A percentile compares a stretch with the other conserved stretches of the same genome.
These are phyloP conservation scores for Terana coerulea DNA, from an alignment of 768 basidiomycete genomes.

Conservation along the genomic window DNA sequence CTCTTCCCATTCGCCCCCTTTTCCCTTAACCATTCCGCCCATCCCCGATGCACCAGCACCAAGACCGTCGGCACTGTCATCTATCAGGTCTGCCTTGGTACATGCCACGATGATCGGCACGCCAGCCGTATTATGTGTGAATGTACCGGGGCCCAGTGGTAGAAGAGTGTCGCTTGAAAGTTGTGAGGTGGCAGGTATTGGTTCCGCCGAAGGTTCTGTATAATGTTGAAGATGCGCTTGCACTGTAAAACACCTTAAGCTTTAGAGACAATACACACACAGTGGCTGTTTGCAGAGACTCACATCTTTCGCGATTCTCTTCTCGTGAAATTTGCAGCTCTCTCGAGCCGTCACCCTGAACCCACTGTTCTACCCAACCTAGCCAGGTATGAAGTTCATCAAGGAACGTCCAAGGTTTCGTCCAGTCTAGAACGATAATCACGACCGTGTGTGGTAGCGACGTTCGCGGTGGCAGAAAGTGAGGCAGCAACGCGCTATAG, in stretches of 20 bases:
- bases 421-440: constrained; percentile 92
- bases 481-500: constrained; percentile 69
- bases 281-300: constrained; percentile 26
- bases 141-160: constrained; percentile 79
- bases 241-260: constrained; percentile 42
- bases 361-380: constrained; percentile 80
- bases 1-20: constrained; percentile 93
- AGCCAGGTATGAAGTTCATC: constrained; percentile 85
- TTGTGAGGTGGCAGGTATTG: constrained; percentile 57
- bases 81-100: constrained; percentile 91
- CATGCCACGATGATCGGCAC: constrained; percentile 87
- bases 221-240: constrained; percentile 91
- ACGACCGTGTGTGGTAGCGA: constrained; percentile 70
- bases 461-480: constrained; percentile 71
- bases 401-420: constrained; percentile 87
- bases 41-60: constrained; percentile 74
- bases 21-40: constrained; percentile 89
- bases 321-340: constrained; percentile 75
- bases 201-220: constrained; percentile 70
- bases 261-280: neutral
- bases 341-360: constrained; percentile 60
- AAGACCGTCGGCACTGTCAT: constrained; percentile 70
- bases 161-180: constrained; percentile 61
- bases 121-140: constrained; percentile 84
- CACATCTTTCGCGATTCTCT: constrained; percentile 80